phyloP scores from a whole-genome alignment of 179 eudicot species.

The Beta lomatogona region DNA sequence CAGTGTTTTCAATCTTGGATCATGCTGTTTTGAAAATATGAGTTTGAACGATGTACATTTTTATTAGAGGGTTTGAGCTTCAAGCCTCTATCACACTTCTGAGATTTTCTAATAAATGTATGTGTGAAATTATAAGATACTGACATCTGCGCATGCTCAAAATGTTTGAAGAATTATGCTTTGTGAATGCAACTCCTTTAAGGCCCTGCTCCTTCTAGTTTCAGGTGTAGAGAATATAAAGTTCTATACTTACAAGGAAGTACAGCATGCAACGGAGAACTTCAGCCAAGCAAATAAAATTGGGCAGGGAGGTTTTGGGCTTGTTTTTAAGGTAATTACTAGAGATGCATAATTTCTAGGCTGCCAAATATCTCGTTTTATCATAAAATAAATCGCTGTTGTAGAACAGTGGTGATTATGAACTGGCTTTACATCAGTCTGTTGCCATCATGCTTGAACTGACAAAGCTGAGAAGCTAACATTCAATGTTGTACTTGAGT shows the following conservation, averaged over 20 bases:
- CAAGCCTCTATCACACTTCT: background rate
- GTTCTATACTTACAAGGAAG: constrained; percentile 50
- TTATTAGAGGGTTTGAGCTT: background rate
- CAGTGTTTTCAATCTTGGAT: background rate
- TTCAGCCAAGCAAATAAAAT: constrained; percentile 56
- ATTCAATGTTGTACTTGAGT: background rate
- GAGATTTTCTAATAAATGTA: background rate
- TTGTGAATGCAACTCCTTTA: constrained; percentile 13
- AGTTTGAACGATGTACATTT: too few relatives aligned
- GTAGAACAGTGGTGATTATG: background rate
- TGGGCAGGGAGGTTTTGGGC: constrained; percentile 79
- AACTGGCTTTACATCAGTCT: background rate
- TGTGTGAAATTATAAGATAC: background rate
- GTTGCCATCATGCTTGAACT: background rate
- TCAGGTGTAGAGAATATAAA: constrained; percentile 42
- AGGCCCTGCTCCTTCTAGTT: constrained; percentile 19
- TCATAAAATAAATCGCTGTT: background rate
- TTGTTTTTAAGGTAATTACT: constrained; percentile 66
- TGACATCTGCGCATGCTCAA: background rate
- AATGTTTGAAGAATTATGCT: constrained; percentile 5
- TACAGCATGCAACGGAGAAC: constrained; percentile 51
- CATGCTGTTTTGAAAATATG: background rate
- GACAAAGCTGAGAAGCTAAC: background rate
- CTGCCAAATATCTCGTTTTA: background rate
- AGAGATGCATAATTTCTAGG: background rate